Conservation (phyloP, 306 rosid species). For the Dryas alaskensis region DNA sequence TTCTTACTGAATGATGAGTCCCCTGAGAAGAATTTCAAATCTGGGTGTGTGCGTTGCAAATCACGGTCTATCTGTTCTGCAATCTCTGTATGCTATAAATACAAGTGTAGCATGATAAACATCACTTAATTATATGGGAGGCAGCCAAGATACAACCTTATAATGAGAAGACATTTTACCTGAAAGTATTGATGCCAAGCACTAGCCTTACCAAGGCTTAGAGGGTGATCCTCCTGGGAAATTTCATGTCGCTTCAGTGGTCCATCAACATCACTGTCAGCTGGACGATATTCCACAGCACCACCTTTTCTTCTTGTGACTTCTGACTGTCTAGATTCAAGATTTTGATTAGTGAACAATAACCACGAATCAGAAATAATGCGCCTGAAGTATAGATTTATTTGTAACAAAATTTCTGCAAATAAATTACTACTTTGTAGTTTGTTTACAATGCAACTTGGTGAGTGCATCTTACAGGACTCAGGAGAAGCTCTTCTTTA, state of each 20-base stretch:
- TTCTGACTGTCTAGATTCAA: conserved; percentile 69
- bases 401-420: conserved; percentile 1
- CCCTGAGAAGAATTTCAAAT: conserved; percentile 69
- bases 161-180: conserved; percentile 42
- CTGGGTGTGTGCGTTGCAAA: conserved; percentile 74
- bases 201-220: conserved; percentile 67
- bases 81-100: conserved; percentile 61
- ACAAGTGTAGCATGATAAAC: conserved; percentile 13
- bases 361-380: conserved; percentile 19
- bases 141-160: conserved; percentile 16
- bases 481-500: conserved; percentile 66
- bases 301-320: conserved; percentile 41
- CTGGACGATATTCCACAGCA: conserved; percentile 32
- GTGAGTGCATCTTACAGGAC: conserved; percentile 61
- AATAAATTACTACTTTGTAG: conserved; percentile 7
- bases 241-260: conserved; percentile 53
- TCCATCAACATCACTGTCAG: conserved; percentile 48
- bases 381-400: conserved; percentile 1
- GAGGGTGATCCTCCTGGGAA: conserved; percentile 77
- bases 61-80: conserved; percentile 81
- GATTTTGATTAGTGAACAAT: conserved; percentile 37
- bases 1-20: conserved; percentile 56
- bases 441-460: conserved; percentile 14
- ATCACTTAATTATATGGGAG: background rate
- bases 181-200: conserved; percentile 64